phyloP scores from a whole-genome alignment of 768 basidiomycete species.

The Amylocystis lapponica region DNA sequence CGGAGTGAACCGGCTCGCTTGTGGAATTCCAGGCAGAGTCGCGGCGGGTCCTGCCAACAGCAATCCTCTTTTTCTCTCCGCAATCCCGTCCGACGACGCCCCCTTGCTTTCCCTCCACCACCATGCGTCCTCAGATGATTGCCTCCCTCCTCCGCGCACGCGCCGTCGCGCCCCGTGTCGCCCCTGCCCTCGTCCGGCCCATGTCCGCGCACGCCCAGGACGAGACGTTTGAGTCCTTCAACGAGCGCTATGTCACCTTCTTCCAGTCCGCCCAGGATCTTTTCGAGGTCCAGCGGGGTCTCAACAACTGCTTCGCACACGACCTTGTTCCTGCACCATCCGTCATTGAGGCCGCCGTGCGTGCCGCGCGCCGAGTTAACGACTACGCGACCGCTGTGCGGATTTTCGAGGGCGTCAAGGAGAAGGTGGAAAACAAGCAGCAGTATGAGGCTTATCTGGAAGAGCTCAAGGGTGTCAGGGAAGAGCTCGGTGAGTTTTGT shows the following conservation, averaged over 20 bases:
- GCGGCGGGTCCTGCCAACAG: constrained; percentile 7
- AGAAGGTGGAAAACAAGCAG: constrained; percentile 96
- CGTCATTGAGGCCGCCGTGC: constrained; percentile 83
- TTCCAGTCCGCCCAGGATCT: constrained; percentile 92
- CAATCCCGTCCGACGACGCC: constrained; percentile 5
- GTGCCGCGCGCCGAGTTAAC: constrained; percentile 86
- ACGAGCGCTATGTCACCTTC: constrained; percentile 88
- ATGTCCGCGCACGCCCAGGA: constrained; percentile 65
- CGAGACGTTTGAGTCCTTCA: constrained; percentile 93
- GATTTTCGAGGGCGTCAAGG: constrained; percentile 91
- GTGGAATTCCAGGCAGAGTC: constrained; percentile 2
- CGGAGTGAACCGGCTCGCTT: constrained; percentile 24
- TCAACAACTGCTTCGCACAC: constrained; percentile 99
- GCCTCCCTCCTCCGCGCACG: constrained; percentile 61
- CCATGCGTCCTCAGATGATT: constrained; percentile 55
- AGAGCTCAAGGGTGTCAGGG: constrained; percentile 80
- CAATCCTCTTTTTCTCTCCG: constrained; percentile 11
- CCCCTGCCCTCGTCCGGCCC: constrained; percentile 41
- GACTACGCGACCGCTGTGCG: constrained; percentile 97
- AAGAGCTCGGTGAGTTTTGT: constrained; percentile 75
- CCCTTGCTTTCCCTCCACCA: constrained; percentile 15
- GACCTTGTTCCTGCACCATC: constrained; percentile 86
- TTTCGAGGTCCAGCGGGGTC: constrained; percentile 97
- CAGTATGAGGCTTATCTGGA: constrained; percentile 93
- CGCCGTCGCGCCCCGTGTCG: constrained; percentile 27